phyloP scores from a whole-genome alignment of 768 basidiomycete genomes.

The Tulasnella sp. region DNA sequence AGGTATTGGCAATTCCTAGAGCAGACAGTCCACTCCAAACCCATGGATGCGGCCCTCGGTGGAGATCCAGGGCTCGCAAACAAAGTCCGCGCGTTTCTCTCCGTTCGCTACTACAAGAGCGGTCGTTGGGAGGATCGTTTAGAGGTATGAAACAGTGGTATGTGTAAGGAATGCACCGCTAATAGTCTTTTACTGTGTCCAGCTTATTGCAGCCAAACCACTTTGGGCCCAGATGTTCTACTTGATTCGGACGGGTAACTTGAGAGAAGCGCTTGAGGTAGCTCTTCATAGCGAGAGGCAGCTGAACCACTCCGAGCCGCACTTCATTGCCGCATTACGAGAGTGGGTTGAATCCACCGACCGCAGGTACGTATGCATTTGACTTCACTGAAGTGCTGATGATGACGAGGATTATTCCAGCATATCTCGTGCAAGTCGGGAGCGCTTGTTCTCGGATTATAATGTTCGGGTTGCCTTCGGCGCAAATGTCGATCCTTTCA shows the following conservation, averaged over 20 bases:
- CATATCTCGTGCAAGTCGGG: constrained; percentile 31
- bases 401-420: constrained; percentile 14
- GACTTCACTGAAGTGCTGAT: background rate
- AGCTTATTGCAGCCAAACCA: constrained; percentile 79
- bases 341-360: constrained; percentile 76
- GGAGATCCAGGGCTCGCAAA: constrained; percentile 86
- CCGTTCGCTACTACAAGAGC: constrained; percentile 66
- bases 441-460: constrained; percentile 48
- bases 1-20: constrained; percentile 71
- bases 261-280: constrained; percentile 68
- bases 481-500: constrained; percentile 84
- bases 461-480: constrained; percentile 77
- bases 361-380: constrained; percentile 41
- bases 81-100: constrained; percentile 78
- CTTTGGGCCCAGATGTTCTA: constrained; percentile 93
- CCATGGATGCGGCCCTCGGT: constrained; percentile 75
- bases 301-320: constrained; percentile 65
- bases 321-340: constrained; percentile 72
- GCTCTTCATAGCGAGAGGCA: constrained; percentile 56
- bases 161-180: background rate
- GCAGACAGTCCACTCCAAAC: constrained; percentile 66
- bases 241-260: constrained; percentile 76
- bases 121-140: constrained; percentile 79
- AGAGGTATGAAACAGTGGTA: constrained; percentile 50
- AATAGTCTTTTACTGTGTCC: background rate